These are phyloP conservation scores for Trametes hirsuta DNA, from an alignment of 1,284 basidiomycete species.

Conservation along the genomic window DNA sequence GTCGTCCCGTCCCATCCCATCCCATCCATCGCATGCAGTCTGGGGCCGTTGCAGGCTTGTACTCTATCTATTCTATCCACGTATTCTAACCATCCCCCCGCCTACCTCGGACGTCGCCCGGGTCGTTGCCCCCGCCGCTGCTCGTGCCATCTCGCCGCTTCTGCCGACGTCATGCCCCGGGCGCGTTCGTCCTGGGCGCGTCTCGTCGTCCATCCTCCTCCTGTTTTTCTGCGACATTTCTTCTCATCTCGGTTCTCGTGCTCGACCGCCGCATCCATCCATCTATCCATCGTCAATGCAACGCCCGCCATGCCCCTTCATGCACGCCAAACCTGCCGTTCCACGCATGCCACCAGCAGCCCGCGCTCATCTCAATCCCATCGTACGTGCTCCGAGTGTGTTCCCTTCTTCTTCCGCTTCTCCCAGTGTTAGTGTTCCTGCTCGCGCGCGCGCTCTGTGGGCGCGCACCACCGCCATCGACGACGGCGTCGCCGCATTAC, in stretches of 20 bases:
- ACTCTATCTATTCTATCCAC: conserved; percentile 10
- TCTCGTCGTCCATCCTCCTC: neutral
- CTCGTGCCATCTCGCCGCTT: no score
- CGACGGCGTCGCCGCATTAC: conserved; percentile 3
- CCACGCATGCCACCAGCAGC: no score
- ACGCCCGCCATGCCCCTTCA: neutral
- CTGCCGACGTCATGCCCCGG: no score
- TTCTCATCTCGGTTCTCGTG: neutral
- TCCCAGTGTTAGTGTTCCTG: no score
- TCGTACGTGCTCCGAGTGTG: no score
- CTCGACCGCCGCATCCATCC: neutral
- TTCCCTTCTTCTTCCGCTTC: no score
- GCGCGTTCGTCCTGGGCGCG: no score
- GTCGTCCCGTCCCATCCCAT: neutral
- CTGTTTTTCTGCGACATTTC: neutral
- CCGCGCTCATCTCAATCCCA: no score
- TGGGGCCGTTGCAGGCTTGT: conserved; percentile 11
- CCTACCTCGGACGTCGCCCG: neutral
- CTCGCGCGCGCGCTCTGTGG: no score
- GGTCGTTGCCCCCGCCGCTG: no score
- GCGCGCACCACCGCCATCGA: neutral
- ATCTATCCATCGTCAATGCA: neutral
- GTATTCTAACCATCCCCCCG: neutral
- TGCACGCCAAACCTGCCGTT: neutral
- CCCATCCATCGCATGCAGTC: conserved; percentile 12